Conservation (phyloP, 495 filamentous ascomycete genomes). For the Choiromyces venosus region DNA sequence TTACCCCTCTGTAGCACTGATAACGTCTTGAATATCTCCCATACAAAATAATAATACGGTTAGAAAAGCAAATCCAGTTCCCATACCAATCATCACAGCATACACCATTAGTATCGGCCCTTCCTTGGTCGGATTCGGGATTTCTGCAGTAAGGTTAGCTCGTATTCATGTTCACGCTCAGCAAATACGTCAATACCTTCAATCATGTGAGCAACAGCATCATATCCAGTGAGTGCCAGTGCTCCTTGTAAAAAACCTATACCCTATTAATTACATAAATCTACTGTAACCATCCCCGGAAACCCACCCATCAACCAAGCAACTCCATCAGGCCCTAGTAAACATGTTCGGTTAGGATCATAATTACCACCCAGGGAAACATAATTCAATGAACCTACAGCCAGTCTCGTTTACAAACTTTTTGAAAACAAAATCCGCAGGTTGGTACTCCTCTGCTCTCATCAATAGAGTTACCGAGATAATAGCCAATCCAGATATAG, state of each 20-base stretch:
- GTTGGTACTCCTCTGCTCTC: constrained; percentile 57
- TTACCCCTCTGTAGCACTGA: constrained; percentile 54
- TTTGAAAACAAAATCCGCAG: constrained; percentile 53
- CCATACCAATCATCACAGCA: constrained; percentile 62
- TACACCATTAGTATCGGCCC: constrained; percentile 69
- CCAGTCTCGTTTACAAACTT: constrained; percentile 49
- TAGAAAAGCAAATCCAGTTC: constrained; percentile 65
- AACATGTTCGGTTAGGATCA: constrained; percentile 1
- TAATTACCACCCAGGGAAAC: constrained; percentile 28
- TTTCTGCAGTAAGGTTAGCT: constrained; percentile 48
- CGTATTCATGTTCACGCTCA: neutral
- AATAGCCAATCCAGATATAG: constrained; percentile 59
- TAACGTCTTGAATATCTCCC: constrained; percentile 56
- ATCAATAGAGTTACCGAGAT: constrained; percentile 63
- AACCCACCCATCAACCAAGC: constrained; percentile 47
- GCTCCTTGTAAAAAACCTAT: constrained; percentile 53
- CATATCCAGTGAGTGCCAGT: constrained; percentile 52
- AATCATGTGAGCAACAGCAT: constrained; percentile 53
- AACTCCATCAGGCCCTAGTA: constrained; percentile 48
- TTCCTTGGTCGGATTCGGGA: constrained; percentile 60
- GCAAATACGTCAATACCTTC: constrained; percentile 39
- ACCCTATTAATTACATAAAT: neutral
- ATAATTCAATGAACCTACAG: constrained; percentile 41
- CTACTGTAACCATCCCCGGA: neutral
- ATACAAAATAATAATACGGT: constrained; percentile 60